Evolutionary conservation across 1,284 basidiomycete species (phyloP), one percentile per base, ranked within the genome.

Genomic region (Leccinum fallax): DNA sequence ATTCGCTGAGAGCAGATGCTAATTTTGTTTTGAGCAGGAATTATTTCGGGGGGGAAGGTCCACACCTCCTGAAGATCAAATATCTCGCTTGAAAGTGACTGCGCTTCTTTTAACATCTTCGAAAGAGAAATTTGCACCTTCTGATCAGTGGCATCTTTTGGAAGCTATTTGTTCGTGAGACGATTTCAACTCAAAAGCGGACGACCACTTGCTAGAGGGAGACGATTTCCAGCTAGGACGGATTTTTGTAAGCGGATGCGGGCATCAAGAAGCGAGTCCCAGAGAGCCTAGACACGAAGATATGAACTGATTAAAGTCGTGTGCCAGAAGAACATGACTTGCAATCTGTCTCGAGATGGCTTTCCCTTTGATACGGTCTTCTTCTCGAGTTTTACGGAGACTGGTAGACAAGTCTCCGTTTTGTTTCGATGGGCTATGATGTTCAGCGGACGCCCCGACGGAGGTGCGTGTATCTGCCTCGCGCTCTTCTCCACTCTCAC

Each of bases 161-260:
- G 58, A 3, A 55, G 16, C 72, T 76, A 57, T 69, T 77, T n/a
- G 5, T 51, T 19, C 26, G 53, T 74, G 61, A 71, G 63, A 64
- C 9, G 8, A 34, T 30, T 36, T 59, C 66, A 62, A 57, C 65
- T 40, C 76, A 61, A 49, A 53, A 34, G 64, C 24, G 30, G 54
- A 58, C 15, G 40, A 59, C 51, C 43, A 77, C 82, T 65, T 69
- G 85, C 86, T 30, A 65, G 67, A 55, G 87, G 85, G 13, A 95
- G 79, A 59, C 80, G 76, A 70, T 93, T 91, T 5, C 86, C 81
- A 11, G 87, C 80, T 1, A 79, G 72, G 53, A 88, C 80, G 24
- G 88, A 85, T 78, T 95, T 97, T 77, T 97, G 95, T 58, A 97
- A 77, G 32, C 89, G 88, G 73, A 98, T 98, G 40, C 95, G 87